Evolutionary conservation across 1,139 yeast species (phyloP).

Genomic region (Blastobotrys serpentis): DNA sequence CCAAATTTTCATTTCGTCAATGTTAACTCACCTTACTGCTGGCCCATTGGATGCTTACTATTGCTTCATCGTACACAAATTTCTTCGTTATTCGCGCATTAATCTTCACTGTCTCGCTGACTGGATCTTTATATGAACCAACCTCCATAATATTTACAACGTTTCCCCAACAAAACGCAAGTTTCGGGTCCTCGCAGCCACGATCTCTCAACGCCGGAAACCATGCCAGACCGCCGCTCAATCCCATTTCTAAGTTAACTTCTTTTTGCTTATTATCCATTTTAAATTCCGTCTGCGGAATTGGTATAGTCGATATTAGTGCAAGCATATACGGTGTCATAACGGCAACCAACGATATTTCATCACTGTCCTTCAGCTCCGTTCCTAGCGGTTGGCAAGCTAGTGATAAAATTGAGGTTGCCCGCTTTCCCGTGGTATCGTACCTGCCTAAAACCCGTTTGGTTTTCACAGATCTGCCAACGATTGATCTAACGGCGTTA

Average conservation of each 20-base stretch:
- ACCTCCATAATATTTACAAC: slow-evolving; percentile 57
- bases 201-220: slow-evolving; percentile 44
- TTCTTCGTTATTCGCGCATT: slow-evolving; percentile 48
- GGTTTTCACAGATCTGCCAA: slow-evolving; percentile 52
- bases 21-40: slow-evolving; percentile 41
- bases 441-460: slow-evolving; percentile 55
- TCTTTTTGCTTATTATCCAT: slow-evolving; percentile 47
- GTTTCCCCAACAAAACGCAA: slow-evolving; percentile 70
- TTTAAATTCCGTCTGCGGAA: slow-evolving; percentile 54
- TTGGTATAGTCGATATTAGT: slow-evolving; percentile 57
- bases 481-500: slow-evolving; percentile 53
- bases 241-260: slow-evolving; percentile 36
- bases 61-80: slow-evolving; percentile 48
- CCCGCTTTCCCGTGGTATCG: slow-evolving; percentile 24
- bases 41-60: slow-evolving; percentile 63
- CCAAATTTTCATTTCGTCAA: not conserved
- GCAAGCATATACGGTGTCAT: slow-evolving; percentile 53
- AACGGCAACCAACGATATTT: slow-evolving; percentile 59
- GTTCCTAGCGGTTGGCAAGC: slow-evolving; percentile 57
- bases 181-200: slow-evolving; percentile 40
- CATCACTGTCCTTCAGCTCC: slow-evolving; percentile 51
- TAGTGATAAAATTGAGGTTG: slow-evolving; percentile 43
- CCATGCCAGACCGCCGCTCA: slow-evolving; percentile 61
- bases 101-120: slow-evolving; percentile 37
- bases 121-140: slow-evolving; percentile 43